Percentiles rank a stretch among this genome's conserved stretches.
Conservation (phyloP, 2,329 filamentous ascomycete species). For the Akanthomyces dipterigenus region DNA sequence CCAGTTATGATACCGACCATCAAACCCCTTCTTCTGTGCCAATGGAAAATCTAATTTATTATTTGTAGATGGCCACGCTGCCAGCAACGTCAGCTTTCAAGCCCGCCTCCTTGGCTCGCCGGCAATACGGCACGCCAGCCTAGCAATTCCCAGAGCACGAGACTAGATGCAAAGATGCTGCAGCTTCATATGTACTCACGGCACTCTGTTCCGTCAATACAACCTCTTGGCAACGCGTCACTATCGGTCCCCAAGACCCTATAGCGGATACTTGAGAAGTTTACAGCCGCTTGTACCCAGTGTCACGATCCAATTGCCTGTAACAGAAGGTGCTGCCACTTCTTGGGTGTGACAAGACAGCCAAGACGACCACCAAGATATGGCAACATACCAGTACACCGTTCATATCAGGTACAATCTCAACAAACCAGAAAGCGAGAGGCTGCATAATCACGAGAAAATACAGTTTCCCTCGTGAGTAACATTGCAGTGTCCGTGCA, state of each 20-base stretch:
- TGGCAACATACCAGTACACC: not conserved
- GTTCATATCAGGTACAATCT: not conserved
- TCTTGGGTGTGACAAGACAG: not conserved
- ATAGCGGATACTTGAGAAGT: not conserved
- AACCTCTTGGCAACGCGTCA: not conserved
- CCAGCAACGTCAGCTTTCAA: not conserved
- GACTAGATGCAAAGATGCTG: not conserved
- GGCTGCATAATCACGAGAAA: not conserved
- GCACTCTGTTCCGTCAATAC: not conserved
- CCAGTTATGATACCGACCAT: too few species aligned
- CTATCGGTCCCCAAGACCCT: not conserved
- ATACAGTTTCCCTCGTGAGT: not conserved
- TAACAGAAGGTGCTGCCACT: not conserved
- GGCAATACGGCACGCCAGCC: not conserved
- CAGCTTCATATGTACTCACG: not conserved
- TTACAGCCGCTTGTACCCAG: not conserved
- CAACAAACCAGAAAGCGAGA: not conserved
- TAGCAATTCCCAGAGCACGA: not conserved
- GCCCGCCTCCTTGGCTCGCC: not conserved
- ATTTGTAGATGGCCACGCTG: too few species aligned
- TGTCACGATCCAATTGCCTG: not conserved
- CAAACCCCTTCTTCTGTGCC: too few species aligned
- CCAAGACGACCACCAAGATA: slow-evolving; percentile 4
- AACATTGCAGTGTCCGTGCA: not conserved
- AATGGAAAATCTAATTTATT: too few species aligned